Conservation (phyloP, 805 yeast species). For the Yarrowia bubula region DNA sequence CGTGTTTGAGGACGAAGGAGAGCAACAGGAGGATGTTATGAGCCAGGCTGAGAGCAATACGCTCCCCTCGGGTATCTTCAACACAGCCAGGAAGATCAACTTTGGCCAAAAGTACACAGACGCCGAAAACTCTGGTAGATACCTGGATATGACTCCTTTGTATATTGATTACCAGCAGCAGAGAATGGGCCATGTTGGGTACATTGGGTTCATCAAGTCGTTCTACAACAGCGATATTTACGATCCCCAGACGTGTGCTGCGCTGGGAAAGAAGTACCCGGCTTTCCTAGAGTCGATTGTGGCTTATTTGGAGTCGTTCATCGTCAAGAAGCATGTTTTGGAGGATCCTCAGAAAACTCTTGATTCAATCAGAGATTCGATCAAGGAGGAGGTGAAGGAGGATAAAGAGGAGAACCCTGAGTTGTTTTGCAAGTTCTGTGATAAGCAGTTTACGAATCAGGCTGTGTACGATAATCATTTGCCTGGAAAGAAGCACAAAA, state of each 20-base stretch:
- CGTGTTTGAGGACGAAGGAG: conserved; percentile 27
- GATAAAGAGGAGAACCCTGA: conserved; percentile 1
- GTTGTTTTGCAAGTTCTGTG: conserved; percentile 64
- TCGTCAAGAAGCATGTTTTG: conserved; percentile 37
- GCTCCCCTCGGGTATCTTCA: conserved; percentile 46
- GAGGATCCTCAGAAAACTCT: conserved; percentile 27
- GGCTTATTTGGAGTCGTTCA: conserved; percentile 51
- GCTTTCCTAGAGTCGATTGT: conserved; percentile 48
- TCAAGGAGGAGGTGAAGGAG: neutral
- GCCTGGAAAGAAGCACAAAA: conserved; percentile 70
- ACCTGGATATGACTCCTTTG: conserved; percentile 53
- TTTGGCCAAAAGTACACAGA: conserved; percentile 53
- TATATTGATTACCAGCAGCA: conserved; percentile 56
- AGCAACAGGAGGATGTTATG: conserved; percentile 31
- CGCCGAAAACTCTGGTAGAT: conserved; percentile 64
- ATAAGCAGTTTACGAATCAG: conserved; percentile 57
- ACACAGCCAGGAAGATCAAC: conserved; percentile 50
- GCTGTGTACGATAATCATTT: conserved; percentile 70
- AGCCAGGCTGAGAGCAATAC: conserved; percentile 35
- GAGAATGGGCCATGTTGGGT: conserved; percentile 48
- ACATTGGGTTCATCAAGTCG: conserved; percentile 47
- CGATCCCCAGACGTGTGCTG: conserved; percentile 24
- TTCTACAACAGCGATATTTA: conserved; percentile 39
- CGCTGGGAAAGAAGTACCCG: conserved; percentile 31
- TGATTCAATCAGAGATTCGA: conserved; percentile 29